Percentiles rank a stretch among this genome's conserved stretches.
These are phyloP conservation scores for Boletus subparvulus DNA, from an alignment of 768 basidiomycete genomes.

Conservation along the genomic window DNA sequence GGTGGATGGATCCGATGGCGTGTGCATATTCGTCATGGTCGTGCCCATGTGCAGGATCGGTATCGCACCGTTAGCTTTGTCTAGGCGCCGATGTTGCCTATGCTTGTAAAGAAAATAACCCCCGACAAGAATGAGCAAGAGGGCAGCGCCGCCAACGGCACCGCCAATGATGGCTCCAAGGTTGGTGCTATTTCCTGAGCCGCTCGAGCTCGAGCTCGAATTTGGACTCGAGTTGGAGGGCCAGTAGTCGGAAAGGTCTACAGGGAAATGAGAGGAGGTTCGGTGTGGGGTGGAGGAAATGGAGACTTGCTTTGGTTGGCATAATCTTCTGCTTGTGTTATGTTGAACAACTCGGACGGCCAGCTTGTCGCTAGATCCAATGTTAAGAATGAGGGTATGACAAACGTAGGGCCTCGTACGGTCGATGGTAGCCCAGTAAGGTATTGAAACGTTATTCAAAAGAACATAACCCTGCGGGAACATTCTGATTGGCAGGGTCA, in stretches of 20 bases:
- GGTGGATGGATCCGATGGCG: constrained; percentile 12
- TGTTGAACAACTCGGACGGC: constrained; percentile 30
- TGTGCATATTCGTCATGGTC: not conserved
- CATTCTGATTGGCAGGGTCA: constrained; percentile 14
- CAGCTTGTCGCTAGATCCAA: constrained; percentile 36
- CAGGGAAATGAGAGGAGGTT: not conserved
- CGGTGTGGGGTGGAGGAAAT: not conserved
- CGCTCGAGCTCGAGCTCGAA: not conserved
- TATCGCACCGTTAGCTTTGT: not conserved
- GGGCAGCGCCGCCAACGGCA: constrained; percentile 15
- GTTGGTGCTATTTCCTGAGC: constrained; percentile 4
- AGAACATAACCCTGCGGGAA: constrained; percentile 43
- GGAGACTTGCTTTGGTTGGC: constrained; percentile 4
- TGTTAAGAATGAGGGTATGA: not conserved
- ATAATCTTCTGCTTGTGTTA: constrained; percentile 29
- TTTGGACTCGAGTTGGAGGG: constrained; percentile 3
- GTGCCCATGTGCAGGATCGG: not conserved
- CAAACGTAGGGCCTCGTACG: constrained; percentile 36
- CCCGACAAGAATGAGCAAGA: constrained; percentile 19
- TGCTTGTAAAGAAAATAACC: constrained; percentile 18
- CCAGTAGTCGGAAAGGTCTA: constrained; percentile 17
- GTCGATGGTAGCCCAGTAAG: constrained; percentile 47
- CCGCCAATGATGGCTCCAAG: constrained; percentile 25
- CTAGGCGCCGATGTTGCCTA: not conserved
- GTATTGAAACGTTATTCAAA: constrained; percentile 37